These are phyloP conservation scores for Colletotrichum lini DNA, from an alignment of 2,329 filamentous ascomycete genomes.

Conservation along the genomic window DNA sequence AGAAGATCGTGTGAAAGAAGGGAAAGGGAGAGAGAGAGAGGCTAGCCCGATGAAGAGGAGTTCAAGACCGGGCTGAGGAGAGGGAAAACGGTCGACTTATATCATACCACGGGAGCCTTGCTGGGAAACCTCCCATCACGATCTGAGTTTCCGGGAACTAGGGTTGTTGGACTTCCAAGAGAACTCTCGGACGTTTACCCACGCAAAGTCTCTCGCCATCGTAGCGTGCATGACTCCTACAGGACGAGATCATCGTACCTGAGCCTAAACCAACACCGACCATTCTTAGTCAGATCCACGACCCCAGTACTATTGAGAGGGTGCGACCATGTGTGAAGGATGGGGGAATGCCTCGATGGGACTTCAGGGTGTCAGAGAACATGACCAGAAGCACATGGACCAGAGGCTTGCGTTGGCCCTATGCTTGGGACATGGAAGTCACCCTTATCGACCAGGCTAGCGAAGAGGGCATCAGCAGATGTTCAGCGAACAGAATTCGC, in stretches of 20 bases:
- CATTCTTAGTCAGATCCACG: slow-evolving; percentile 12
- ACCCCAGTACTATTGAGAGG: not conserved
- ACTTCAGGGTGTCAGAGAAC: not conserved
- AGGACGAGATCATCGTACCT: slow-evolving; percentile 23
- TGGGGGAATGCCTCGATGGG: slow-evolving; percentile 7
- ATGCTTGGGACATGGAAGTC: not conserved
- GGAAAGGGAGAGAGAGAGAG: slow-evolving; percentile 11
- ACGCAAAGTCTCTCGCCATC: slow-evolving; percentile 2
- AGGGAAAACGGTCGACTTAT: slow-evolving; percentile 20
- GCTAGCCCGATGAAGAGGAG: slow-evolving; percentile 17
- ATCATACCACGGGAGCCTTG: slow-evolving; percentile 10
- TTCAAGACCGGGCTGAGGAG: not conserved
- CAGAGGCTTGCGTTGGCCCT: not conserved
- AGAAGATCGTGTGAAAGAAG: slow-evolving; percentile 3
- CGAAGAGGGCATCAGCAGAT: slow-evolving; percentile 25
- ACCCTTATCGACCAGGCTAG: not conserved
- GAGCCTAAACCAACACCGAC: slow-evolving; percentile 12
- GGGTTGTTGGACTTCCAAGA: not conserved
- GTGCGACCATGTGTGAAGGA: not conserved
- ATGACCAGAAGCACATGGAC: slow-evolving; percentile 15
- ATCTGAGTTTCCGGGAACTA: not conserved
- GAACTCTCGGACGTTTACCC: slow-evolving; percentile 15
- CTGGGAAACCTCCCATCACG: not conserved
- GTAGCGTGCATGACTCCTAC: slow-evolving; percentile 33
- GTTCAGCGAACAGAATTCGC: slow-evolving; percentile 1